These are phyloP conservation scores for Fraxinus quadrangulata DNA, from an alignment of 257 asterid species.

Conservation along the genomic window DNA sequence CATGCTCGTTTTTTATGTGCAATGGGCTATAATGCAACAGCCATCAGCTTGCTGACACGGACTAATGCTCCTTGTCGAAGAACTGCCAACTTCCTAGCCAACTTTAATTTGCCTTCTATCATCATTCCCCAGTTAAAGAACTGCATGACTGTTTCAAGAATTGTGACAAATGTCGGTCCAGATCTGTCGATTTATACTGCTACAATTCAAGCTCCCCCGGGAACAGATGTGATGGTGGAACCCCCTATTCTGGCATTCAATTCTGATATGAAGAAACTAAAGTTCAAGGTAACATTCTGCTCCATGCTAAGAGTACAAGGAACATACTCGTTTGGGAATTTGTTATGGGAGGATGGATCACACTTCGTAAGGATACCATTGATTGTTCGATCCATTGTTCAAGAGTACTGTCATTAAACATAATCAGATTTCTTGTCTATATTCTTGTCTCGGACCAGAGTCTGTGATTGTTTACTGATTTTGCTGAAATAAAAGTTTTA, in stretches of 20 bases:
- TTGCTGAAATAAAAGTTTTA: not conserved
- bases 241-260: constrained; percentile 28
- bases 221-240: constrained; percentile 38
- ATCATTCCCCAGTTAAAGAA: constrained; percentile 36
- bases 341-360: constrained; percentile 44
- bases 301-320: constrained; percentile 33
- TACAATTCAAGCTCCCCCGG: constrained; percentile 28
- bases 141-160: constrained; percentile 32
- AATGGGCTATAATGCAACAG: constrained; percentile 33
- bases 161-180: constrained; percentile 39
- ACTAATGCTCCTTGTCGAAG: constrained; percentile 5
- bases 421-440: not conserved
- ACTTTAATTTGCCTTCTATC: constrained; percentile 42
- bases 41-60: constrained; percentile 28
- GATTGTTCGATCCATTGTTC: constrained; percentile 30
- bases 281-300: constrained; percentile 36
- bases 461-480: not conserved
- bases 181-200: constrained; percentile 27
- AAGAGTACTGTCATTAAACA: not conserved
- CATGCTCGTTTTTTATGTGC: constrained; percentile 36
- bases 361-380: constrained; percentile 39
- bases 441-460: not conserved
- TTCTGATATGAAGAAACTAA: constrained; percentile 18
- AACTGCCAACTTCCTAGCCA: constrained; percentile 22
- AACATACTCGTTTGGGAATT: constrained; percentile 35